A percentile compares a stretch with the other conserved stretches of the same genome.
Evolutionary conservation across 1,139 yeast genomes (phyloP).

Genomic region (Protomyces inundatus): DNA sequence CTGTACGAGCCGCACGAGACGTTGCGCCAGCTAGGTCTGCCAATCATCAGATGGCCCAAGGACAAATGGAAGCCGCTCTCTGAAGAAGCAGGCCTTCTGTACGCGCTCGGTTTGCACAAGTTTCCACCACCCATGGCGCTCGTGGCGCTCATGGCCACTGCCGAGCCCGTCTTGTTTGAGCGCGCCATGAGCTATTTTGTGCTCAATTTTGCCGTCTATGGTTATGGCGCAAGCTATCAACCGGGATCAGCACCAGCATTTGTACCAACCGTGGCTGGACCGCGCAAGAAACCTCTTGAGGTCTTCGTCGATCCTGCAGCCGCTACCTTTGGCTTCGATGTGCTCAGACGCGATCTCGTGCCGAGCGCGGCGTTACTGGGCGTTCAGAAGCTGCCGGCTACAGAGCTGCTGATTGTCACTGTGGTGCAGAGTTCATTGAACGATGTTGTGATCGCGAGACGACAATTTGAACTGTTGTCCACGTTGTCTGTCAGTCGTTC

Average conservation of each 20-base stretch:
- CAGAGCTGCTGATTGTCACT: slow-evolving; percentile 32
- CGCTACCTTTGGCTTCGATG: slow-evolving; percentile 38
- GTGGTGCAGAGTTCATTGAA: slow-evolving; percentile 35
- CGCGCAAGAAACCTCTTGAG: slow-evolving; percentile 12
- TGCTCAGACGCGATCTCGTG: slow-evolving; percentile 34
- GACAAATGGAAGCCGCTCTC: slow-evolving; percentile 37
- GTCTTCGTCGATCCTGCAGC: slow-evolving; percentile 29
- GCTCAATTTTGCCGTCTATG: slow-evolving; percentile 34
- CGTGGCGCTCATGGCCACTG: slow-evolving; percentile 34
- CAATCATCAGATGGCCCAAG: slow-evolving; percentile 37
- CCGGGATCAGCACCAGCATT: slow-evolving; percentile 21
- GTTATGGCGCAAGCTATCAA: slow-evolving; percentile 32
- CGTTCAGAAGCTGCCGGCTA: slow-evolving; percentile 36
- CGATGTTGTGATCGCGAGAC: slow-evolving; percentile 33
- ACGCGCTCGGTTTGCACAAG: slow-evolving; percentile 37
- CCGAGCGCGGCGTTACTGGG: slow-evolving; percentile 39
- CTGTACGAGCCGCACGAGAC: slow-evolving; percentile 39
- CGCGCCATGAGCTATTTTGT: slow-evolving; percentile 38
- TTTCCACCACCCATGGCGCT: slow-evolving; percentile 35
- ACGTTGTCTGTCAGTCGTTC: slow-evolving; percentile 32
- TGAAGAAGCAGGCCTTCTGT: slow-evolving; percentile 37
- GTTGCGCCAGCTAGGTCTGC: slow-evolving; percentile 37
- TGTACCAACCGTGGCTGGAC: slow-evolving; percentile 29
- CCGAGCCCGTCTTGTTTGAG: slow-evolving; percentile 30
- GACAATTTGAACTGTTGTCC: slow-evolving; percentile 39